Evolutionary conservation across 805 yeast genomes (phyloP), one percentile per base, ranked within the genome.

Genomic region (Candida multigemmis): DNA sequence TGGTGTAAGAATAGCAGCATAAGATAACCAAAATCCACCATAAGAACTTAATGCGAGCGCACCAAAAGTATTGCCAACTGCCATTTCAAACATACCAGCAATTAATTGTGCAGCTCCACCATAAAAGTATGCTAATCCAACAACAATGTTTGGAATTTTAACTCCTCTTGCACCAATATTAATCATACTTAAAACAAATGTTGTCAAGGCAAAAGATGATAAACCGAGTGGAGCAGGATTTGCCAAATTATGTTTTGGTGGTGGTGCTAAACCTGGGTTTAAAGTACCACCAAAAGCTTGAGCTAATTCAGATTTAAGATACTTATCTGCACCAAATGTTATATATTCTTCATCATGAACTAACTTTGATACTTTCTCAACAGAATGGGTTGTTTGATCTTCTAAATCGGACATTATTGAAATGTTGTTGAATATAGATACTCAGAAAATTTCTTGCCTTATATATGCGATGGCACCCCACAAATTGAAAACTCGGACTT

Each of bases 251-350:
- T 55, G 46, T 31, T 56, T 53, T 13, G 65, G 63, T 10, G 67
- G 61, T 14, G 68, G 68, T 12, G 61, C 38, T 37, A 57, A 52
- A 31, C 67, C 89, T 14, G 91, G 84, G 38, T 76, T 75, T 47
- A 81, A 57, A 12, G 80, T 66, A 76, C 95, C 95, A 51, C 94
- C 95, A 37, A 80, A 80, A 2, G 89, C 89, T 14, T 53, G 53
- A 27, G 60, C 54, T 31, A 80, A 60, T 26, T 80, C 87, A 27
- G 63, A 50, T 40, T 66, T 71, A 30, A 72, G 61, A 35, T 78
- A 84, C 49, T 70, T 76, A 35, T 78, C 75, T 41, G 74, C 67
- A 4, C 94, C 95, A 37, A 84, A 70, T 36, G 62, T 72, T 31
- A 84, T 63, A 46, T 72, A 76, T 24, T 78, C 79, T 22, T 74